phyloP scores from a whole-genome alignment of 2,329 filamentous ascomycete species.

The Onygenales sp. region DNA sequence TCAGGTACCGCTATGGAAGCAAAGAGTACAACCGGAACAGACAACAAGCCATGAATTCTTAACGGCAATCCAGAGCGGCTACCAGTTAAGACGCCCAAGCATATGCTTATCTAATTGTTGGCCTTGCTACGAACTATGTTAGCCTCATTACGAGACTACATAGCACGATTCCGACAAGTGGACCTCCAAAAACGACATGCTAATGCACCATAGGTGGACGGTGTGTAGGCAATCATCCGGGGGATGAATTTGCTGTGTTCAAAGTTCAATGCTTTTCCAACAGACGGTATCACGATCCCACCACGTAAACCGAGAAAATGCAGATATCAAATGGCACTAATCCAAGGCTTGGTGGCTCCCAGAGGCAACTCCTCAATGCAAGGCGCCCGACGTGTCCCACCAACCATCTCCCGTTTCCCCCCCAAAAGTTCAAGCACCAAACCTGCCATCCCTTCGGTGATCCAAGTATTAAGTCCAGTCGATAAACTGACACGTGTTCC shows the following conservation, averaged over 20 bases:
- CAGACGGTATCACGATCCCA: slow-evolving; percentile 15
- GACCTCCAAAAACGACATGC: slow-evolving; percentile 19
- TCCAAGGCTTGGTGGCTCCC: slow-evolving; percentile 27
- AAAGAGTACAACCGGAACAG: slow-evolving; percentile 24
- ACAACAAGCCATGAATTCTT: slow-evolving; percentile 26
- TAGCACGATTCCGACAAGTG: slow-evolving; percentile 52
- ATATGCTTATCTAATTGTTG: slow-evolving; percentile 34
- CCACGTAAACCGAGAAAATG: slow-evolving; percentile 3
- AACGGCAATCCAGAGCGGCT: slow-evolving; percentile 16
- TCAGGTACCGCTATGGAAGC: slow-evolving; percentile 7
- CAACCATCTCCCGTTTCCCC: slow-evolving; percentile 37
- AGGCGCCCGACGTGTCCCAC: slow-evolving; percentile 44
- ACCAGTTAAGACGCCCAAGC: slow-evolving; percentile 26
- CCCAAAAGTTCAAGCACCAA: slow-evolving; percentile 30
- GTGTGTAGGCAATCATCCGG: slow-evolving; percentile 34
- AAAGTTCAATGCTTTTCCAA: slow-evolving; percentile 15
- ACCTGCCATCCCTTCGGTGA: slow-evolving; percentile 49
- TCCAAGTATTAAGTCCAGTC: slow-evolving; percentile 50
- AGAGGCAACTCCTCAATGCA: slow-evolving; percentile 39
- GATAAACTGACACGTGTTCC: slow-evolving; percentile 46
- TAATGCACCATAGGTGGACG: slow-evolving; percentile 21
- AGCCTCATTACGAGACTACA: slow-evolving; percentile 6
- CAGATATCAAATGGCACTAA: slow-evolving; percentile 3
- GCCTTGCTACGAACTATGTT: slow-evolving; percentile 45
- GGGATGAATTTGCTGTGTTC: slow-evolving; percentile 25